Percentiles rank a stretch among this genome's conserved stretches.
phyloP scores from a whole-genome alignment of 257 asterid species.

The Solanum dulcamara region DNA sequence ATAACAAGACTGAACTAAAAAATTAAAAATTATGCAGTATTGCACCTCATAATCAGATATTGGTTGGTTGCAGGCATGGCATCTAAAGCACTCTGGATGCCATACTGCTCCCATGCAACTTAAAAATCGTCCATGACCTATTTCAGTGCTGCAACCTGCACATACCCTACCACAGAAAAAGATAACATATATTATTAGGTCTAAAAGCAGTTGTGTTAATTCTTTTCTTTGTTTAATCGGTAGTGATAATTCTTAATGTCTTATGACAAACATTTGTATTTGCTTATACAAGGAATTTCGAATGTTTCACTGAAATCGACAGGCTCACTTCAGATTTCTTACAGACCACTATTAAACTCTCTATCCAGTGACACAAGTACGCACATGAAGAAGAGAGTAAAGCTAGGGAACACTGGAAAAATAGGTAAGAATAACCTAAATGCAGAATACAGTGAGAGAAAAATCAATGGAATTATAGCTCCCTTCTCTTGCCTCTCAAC shows the following conservation, averaged over 20 bases:
- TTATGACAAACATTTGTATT: not conserved
- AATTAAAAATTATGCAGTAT: not conserved
- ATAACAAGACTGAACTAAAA: not conserved
- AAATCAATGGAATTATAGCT: not conserved
- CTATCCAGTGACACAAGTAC: not conserved
- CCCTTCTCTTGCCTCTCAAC: not conserved
- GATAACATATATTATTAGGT: not conserved
- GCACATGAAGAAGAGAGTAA: not conserved
- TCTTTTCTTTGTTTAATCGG: not conserved
- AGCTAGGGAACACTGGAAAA: not conserved
- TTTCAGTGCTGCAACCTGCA: slow-evolving; percentile 81
- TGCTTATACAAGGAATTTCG: not conserved
- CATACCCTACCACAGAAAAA: slow-evolving; percentile 54
- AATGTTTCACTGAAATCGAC: not conserved
- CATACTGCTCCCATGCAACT: slow-evolving; percentile 90
- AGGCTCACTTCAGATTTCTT: not conserved
- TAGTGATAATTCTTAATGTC: not conserved
- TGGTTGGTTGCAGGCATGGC: slow-evolving; percentile 83
- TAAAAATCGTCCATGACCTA: slow-evolving; percentile 77
- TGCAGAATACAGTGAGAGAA: not conserved
- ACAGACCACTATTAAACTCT: not conserved
- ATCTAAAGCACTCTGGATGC: slow-evolving; percentile 97
- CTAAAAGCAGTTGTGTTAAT: not conserved
- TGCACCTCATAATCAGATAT: slow-evolving; percentile 86
- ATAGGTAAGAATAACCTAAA: not conserved